Conservation (phyloP, 2,329 filamentous ascomycete genomes). For the Colletotrichum godetiae region DNA sequence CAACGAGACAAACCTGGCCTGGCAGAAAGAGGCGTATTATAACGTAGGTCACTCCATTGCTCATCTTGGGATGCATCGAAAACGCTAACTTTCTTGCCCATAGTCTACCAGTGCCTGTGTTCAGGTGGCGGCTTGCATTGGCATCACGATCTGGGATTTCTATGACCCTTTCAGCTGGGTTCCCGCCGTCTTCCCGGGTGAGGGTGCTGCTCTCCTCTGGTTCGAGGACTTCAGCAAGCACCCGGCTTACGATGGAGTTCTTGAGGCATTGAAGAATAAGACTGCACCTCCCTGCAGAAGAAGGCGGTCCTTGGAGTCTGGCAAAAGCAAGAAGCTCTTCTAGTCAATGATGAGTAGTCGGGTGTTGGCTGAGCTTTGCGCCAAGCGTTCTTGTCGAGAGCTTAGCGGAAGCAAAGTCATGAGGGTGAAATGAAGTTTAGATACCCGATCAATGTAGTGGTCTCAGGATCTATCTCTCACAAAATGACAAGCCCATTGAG, state of each 20-base stretch:
- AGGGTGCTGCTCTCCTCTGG: conserved; percentile 55
- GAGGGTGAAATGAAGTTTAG: not conserved
- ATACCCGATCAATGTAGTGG: not conserved
- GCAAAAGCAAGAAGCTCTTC: conserved; percentile 24
- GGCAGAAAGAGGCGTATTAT: conserved; percentile 44
- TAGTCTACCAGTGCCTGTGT: conserved; percentile 43
- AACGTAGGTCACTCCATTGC: not conserved
- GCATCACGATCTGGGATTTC: conserved; percentile 50
- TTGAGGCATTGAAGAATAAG: conserved; percentile 48
- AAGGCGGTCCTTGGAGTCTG: conserved; percentile 8
- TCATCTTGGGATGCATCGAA: not conserved
- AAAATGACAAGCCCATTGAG: not conserved
- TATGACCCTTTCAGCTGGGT: conserved; percentile 54
- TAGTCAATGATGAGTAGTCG: not conserved
- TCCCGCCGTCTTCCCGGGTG: conserved; percentile 51
- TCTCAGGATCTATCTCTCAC: not conserved
- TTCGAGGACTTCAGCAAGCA: conserved; percentile 54
- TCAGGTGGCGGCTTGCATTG: conserved; percentile 43
- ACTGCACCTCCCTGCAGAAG: conserved; percentile 31
- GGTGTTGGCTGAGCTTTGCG: not conserved
- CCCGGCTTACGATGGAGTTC: conserved; percentile 53
- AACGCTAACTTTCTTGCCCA: not conserved
- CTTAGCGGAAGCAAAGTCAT: not conserved
- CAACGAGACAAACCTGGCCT: conserved; percentile 42
- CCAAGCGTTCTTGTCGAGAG: not conserved